Percentiles rank a stretch among this genome's conserved stretches.
These are phyloP conservation scores for Melampsora allii-populina DNA, from an alignment of 1,284 basidiomycete genomes.

Conservation along the genomic window DNA sequence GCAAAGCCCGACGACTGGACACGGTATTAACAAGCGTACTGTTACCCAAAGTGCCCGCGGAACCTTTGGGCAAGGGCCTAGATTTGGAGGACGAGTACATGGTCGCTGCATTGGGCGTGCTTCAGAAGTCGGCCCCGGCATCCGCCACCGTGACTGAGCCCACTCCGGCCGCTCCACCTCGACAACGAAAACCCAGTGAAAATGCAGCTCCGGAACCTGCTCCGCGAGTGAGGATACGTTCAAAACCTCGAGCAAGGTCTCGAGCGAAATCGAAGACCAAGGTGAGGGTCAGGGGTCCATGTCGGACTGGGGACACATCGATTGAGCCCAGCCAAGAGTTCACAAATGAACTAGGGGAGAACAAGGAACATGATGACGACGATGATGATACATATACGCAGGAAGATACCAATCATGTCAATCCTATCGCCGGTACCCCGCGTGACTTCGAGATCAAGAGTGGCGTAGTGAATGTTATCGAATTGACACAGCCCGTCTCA, in stretches of 20 bases:
- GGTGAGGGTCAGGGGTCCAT: background rate
- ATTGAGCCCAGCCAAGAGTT: background rate
- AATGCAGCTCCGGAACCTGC: background rate
- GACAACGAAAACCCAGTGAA: slow-evolving; percentile 24
- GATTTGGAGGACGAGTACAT: slow-evolving; percentile 42
- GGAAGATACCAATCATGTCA: background rate
- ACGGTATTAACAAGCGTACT: slow-evolving; percentile 28
- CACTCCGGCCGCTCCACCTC: background rate
- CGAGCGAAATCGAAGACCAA: slow-evolving; percentile 7
- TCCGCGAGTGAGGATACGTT: background rate
- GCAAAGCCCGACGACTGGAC: slow-evolving; percentile 41
- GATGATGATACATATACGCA: background rate
- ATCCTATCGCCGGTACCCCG: background rate
- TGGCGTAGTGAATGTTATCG: background rate
- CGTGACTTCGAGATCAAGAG: background rate
- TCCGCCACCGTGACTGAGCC: slow-evolving; percentile 3
- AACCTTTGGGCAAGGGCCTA: slow-evolving; percentile 10
- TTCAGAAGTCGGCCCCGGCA: slow-evolving; percentile 12
- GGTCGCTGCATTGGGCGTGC: slow-evolving; percentile 27
- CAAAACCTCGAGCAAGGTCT: background rate
- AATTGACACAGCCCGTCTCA: background rate
- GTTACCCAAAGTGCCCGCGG: slow-evolving; percentile 16
- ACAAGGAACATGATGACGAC: background rate
- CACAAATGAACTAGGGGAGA: background rate
- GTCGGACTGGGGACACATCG: slow-evolving; percentile 1